Base-by-base conservation (phyloP, 179 eudicot species). In the Drosera spatulata region DNA sequence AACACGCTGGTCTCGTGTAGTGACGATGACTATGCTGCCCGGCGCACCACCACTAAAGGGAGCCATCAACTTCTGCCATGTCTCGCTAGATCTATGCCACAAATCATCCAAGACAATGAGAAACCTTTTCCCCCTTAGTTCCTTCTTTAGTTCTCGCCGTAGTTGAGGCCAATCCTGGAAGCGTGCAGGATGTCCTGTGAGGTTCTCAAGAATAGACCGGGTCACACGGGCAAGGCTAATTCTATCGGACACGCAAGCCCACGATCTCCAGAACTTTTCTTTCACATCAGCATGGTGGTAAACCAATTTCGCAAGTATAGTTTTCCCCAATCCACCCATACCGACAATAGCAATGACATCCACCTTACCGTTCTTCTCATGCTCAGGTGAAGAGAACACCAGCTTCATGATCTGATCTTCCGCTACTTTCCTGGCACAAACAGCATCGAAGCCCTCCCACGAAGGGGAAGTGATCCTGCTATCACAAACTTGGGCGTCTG, bases 1-100 rank as follows among this genome's bases (percentile, higher is more conserved):
- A n/a, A 59, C 70, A 0, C 0, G 37, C 0, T 5, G 15, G 37
- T 42, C 14, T 9, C 73, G 54, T 0, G 73, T 65, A 0, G 71
- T 74, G 12, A 70, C 69, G 1, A 74, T 59, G 13, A 70, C 39
- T 49, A 45, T 74, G 22, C 78, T 66, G 3, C 68, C 61, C 0
- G 0, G 5, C 2, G 59, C 71, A 0, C 61, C 73, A 53, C 3
- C 50, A 4, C 2, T 40, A 0, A 73, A 41, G 0, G 62, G 69
- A n/a, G 22, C 56, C 7, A 1, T 13, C 40, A 74, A 41, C 33
- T 22, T 22, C 33, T 22, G 1, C 49, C 49, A 22, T n/a, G 1
- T 22, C 1, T 22, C 1, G 33, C 33, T 22, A 22, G 1, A 22
- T 22, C 33, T n/a, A n/a, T n/a, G n/a, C 33, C 33, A 22, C 33